Evolutionary conservation across 768 basidiomycete genomes (phyloP).

Genomic region (Termitomyces sp.): DNA sequence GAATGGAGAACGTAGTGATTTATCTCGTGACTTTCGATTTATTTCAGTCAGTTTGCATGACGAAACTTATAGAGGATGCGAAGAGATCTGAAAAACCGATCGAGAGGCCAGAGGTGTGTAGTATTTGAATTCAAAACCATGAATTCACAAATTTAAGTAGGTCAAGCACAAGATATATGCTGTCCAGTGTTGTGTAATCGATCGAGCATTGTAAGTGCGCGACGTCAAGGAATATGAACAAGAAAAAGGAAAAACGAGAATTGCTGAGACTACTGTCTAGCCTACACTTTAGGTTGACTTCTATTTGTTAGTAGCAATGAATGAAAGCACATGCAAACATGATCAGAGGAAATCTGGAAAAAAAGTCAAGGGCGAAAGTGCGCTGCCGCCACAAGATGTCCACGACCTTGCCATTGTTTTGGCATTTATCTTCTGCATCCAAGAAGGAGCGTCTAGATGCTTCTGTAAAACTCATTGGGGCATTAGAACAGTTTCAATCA

Average conservation of each 20-base stretch:
- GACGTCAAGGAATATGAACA: not conserved
- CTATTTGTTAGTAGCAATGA: not conserved
- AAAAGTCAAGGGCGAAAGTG: slow-evolving; percentile 6
- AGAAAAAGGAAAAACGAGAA: not conserved
- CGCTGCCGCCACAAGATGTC: slow-evolving; percentile 41
- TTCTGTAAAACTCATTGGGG: slow-evolving; percentile 74
- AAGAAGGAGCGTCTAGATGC: slow-evolving; percentile 80
- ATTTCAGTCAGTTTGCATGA: too few species aligned
- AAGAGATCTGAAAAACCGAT: too few species aligned
- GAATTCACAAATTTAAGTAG: too few species aligned
- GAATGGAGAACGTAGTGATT: too few species aligned
- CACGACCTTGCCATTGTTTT: slow-evolving; percentile 90
- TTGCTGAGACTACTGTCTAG: not conserved
- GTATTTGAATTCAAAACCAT: too few species aligned
- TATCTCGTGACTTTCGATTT: too few species aligned
- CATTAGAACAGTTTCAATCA: slow-evolving; percentile 83
- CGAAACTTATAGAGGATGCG: too few species aligned
- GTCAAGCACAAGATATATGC: too few species aligned
- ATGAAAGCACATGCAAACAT: slow-evolving; percentile 8
- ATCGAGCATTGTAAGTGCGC: too few species aligned
- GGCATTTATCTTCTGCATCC: slow-evolving; percentile 80
- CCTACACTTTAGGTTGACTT: not conserved
- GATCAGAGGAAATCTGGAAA: slow-evolving; percentile 10
- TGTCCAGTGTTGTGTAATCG: too few species aligned
- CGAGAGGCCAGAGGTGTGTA: too few species aligned